A percentile compares a stretch with the other conserved stretches of the same genome.
Conservation (phyloP, 2,329 filamentous ascomycete genomes). For the Gyromitra esculenta region DNA sequence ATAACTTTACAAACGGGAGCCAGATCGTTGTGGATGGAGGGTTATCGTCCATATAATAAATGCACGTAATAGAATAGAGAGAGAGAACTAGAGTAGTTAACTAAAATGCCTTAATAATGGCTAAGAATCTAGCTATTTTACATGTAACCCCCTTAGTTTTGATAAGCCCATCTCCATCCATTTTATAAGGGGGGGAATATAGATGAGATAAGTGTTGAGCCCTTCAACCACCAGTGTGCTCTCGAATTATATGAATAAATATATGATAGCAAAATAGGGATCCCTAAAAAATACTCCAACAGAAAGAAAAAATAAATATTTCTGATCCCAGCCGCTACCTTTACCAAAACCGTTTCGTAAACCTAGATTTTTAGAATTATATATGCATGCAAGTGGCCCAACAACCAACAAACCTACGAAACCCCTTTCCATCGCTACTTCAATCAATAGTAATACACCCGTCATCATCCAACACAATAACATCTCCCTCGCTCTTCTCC, state of each 20-base stretch:
- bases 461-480: slow-evolving; percentile 61
- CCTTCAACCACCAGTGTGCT: neutral
- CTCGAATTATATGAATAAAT: neutral
- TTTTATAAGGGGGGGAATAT: neutral
- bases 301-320: slow-evolving; percentile 12
- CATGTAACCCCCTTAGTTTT: slow-evolving; percentile 1
- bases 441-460: slow-evolving; percentile 72
- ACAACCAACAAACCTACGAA: slow-evolving; percentile 24
- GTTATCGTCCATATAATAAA: slow-evolving; percentile 60
- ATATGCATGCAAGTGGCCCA: slow-evolving; percentile 7
- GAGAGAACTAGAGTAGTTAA: neutral
- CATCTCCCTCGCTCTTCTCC: slow-evolving; percentile 52
- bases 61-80: neutral
- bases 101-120: slow-evolving; percentile 17
- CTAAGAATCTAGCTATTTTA: slow-evolving; percentile 27
- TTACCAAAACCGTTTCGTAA: neutral
- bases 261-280: slow-evolving; percentile 20
- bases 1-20: slow-evolving; percentile 87
- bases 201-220: neutral
- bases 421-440: neutral
- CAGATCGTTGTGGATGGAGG: slow-evolving; percentile 87
- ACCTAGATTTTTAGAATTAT: slow-evolving; percentile 18
- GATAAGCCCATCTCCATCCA: neutral
- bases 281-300: slow-evolving; percentile 31
- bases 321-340: neutral